Conservation (phyloP, 257 asterid species). For the Ligustrum vulgare region DNA sequence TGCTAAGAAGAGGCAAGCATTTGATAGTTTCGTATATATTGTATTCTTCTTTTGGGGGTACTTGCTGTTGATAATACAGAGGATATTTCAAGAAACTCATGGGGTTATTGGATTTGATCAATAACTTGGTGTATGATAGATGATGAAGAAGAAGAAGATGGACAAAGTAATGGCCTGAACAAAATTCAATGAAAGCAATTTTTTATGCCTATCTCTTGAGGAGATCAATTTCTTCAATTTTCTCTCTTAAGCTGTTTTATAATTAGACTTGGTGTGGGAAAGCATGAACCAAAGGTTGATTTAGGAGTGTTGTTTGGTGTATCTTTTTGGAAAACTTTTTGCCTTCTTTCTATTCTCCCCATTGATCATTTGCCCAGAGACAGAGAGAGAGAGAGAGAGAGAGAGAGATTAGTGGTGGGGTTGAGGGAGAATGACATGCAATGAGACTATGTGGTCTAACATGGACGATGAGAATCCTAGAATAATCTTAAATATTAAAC, state of each 20-base stretch:
- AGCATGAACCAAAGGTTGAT: conserved; percentile 42
- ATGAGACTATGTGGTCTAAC: conserved; percentile 32
- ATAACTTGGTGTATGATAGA: conserved; percentile 26
- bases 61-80: conserved; percentile 37
- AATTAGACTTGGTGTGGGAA: conserved; percentile 68
- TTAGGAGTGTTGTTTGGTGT: conserved; percentile 59
- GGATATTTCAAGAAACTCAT: conserved; percentile 58
- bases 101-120: conserved; percentile 22
- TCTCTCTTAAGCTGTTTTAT: conserved; percentile 34
- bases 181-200: conserved; percentile 51
- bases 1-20: conserved; percentile 79
- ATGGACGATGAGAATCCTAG: conserved; percentile 47
- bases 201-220: conserved; percentile 31
- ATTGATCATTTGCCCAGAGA: conserved; percentile 1
- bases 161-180: conserved; percentile 50
- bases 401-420: conserved; percentile 62
- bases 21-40: conserved; percentile 38
- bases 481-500: conserved; percentile 30
- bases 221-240: conserved; percentile 18
- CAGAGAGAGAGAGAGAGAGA: background rate
- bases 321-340: conserved; percentile 54
- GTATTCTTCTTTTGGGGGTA: conserved; percentile 15
- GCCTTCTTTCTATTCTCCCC: conserved; percentile 13
- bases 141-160: conserved; percentile 21
- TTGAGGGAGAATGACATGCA: conserved; percentile 53